These are phyloP conservation scores for Aspergillus clavatus DNA, from an alignment of 2,329 filamentous ascomycete genomes.

Conservation along the genomic window DNA sequence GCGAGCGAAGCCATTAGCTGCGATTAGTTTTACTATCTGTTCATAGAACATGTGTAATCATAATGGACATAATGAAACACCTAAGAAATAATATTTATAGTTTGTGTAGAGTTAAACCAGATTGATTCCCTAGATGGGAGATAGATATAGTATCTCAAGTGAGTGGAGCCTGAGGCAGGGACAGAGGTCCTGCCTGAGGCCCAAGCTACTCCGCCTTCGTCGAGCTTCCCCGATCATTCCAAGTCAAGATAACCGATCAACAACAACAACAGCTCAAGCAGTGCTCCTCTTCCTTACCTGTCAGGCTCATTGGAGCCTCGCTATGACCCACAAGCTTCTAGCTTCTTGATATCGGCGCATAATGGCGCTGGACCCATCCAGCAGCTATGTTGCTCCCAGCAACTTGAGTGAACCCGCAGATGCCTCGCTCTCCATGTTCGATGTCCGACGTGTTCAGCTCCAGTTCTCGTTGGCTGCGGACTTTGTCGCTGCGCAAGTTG, in stretches of 20 bases:
- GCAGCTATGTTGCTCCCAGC: constrained; percentile 67
- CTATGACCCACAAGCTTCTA: constrained; percentile 25
- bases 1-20: neutral
- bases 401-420: constrained; percentile 57
- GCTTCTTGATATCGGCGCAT: constrained; percentile 29
- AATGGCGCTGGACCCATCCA: constrained; percentile 67
- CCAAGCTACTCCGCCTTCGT: neutral
- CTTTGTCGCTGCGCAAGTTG: constrained; percentile 93
- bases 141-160: too few relatives aligned
- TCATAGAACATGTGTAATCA: neutral
- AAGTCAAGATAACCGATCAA: neutral
- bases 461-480: constrained; percentile 92
- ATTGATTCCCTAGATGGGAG: too few relatives aligned
- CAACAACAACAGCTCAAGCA: constrained; percentile 14
- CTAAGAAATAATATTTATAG: too few relatives aligned
- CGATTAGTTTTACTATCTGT: neutral
- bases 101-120: too few relatives aligned
- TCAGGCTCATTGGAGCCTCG: constrained; percentile 10
- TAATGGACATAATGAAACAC: neutral
- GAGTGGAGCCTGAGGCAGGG: neutral
- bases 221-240: neutral
- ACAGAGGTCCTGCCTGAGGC: too few relatives aligned
- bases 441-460: constrained; percentile 85
- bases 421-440: constrained; percentile 78
- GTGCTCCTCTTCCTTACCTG: constrained; percentile 18